phyloP scores from a whole-genome alignment of 225 moss, liverwort and hornwort genomes.

The Sphagnum tenellum region DNA sequence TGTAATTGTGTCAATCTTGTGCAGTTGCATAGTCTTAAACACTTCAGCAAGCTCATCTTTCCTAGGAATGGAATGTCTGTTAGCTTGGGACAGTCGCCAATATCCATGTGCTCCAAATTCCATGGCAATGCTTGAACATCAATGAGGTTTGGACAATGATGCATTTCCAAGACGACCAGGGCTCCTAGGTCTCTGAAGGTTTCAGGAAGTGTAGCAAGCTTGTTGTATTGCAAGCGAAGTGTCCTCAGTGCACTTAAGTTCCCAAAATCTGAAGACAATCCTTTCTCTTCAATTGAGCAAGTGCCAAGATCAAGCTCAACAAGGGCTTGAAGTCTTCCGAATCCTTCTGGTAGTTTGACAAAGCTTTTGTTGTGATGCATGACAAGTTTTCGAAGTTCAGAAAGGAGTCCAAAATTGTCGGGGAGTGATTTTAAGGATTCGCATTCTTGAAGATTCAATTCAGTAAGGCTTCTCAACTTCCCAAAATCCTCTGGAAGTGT shows the following conservation, averaged over 20 bases:
- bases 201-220: slow-evolving; percentile 1
- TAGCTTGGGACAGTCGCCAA: slow-evolving; percentile 3
- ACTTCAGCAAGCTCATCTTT: neutral
- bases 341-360: neutral
- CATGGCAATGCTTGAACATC: slow-evolving; percentile 7
- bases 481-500: slow-evolving; percentile 6
- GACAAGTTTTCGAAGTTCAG: neutral
- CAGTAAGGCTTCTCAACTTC: neutral
- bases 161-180: slow-evolving; percentile 1
- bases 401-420: slow-evolving; percentile 1
- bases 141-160: neutral
- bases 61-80: neutral
- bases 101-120: slow-evolving; percentile 10
- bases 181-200: slow-evolving; percentile 5
- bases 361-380: neutral
- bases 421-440: neutral
- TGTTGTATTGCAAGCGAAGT: slow-evolving; percentile 1
- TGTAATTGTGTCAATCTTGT: slow-evolving; percentile 4
- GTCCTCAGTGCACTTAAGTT: slow-evolving; percentile 1
- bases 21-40: slow-evolving; percentile 11
- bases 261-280: slow-evolving; percentile 2
- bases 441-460: neutral
- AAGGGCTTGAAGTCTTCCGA: slow-evolving; percentile 1
- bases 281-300: slow-evolving; percentile 1
- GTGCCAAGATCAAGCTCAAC: neutral